Evolutionary conservation across 2,329 filamentous ascomycete species (phyloP).

Genomic region (Trichophyton simii): DNA sequence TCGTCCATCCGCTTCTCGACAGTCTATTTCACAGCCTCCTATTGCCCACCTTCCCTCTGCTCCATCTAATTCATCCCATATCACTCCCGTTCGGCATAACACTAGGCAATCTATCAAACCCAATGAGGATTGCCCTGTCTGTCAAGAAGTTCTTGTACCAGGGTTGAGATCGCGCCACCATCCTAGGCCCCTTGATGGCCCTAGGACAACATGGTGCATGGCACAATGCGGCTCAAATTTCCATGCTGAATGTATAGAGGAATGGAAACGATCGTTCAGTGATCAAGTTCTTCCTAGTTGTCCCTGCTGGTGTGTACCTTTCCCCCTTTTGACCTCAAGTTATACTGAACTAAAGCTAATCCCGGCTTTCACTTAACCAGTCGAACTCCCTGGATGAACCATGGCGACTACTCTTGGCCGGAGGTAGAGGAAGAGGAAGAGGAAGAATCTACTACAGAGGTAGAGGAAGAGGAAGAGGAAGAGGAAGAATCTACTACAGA

Average conservation of each 20-base stretch:
- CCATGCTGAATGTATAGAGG: not conserved
- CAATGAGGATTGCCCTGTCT: no score
- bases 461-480: not conserved
- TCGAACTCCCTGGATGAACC: not conserved
- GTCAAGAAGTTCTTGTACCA: no score
- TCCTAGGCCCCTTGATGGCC: not conserved
- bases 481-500: not conserved
- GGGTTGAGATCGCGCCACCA: no score
- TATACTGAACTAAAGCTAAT: not conserved
- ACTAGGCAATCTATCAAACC: no score
- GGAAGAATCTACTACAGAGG: not conserved
- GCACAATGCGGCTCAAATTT: constrained; percentile 1
- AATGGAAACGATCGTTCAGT: not conserved
- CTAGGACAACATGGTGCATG: not conserved
- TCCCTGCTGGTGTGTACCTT: not conserved
- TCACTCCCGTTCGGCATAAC: no score
- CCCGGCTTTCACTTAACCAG: not conserved
- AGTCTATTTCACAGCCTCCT: no score
- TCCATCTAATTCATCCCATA: no score
- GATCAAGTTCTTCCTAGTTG: not conserved
- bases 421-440: not conserved
- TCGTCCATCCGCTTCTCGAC: no score
- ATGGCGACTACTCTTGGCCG: not conserved
- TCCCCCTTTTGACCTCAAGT: not conserved
- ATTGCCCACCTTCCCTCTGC: no score